Percentiles rank a stretch among this genome's conserved stretches.
Evolutionary conservation across 768 basidiomycete species (phyloP).

Genomic region (Leccinum subgranulosum): DNA sequence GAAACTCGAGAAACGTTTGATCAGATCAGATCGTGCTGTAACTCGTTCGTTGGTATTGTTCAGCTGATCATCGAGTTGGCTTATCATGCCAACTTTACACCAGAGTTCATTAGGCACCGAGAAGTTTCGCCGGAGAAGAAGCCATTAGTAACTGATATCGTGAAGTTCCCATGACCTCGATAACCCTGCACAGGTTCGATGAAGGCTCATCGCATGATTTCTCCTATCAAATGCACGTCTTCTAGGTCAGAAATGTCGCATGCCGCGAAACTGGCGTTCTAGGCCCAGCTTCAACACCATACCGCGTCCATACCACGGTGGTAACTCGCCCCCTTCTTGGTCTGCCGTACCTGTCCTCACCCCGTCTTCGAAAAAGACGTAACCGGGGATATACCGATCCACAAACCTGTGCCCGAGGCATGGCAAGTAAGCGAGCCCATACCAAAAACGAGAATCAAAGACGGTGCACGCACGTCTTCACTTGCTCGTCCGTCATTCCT

Average conservation of each 20-base stretch:
- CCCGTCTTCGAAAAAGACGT: slow-evolving; percentile 78
- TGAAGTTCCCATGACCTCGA: not conserved
- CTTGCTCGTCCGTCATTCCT: slow-evolving; percentile 86
- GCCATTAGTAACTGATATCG: not conserved
- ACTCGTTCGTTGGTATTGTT: not conserved
- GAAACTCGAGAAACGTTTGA: not conserved
- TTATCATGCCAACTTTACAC: not conserved
- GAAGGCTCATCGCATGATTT: not conserved
- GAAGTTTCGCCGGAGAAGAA: not conserved
- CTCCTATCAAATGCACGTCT: not conserved
- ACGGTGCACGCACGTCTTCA: slow-evolving; percentile 42
- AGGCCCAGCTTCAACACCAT: slow-evolving; percentile 55
- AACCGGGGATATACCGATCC: slow-evolving; percentile 92
- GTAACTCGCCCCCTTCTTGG: slow-evolving; percentile 17
- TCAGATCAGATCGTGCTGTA: not conserved
- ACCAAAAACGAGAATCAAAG: not conserved
- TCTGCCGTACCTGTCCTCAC: slow-evolving; percentile 35
- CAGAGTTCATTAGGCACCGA: not conserved
- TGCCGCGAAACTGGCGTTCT: slow-evolving; percentile 44
- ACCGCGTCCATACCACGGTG: slow-evolving; percentile 46
- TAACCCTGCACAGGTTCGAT: not conserved
- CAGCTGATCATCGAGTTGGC: not conserved
- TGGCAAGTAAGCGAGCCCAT: not conserved
- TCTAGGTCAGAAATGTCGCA: slow-evolving; percentile 37
- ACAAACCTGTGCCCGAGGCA: slow-evolving; percentile 56